These are phyloP conservation scores for Lecanosticta acicola DNA, from an alignment of 2,329 filamentous ascomycete genomes.

Conservation along the genomic window DNA sequence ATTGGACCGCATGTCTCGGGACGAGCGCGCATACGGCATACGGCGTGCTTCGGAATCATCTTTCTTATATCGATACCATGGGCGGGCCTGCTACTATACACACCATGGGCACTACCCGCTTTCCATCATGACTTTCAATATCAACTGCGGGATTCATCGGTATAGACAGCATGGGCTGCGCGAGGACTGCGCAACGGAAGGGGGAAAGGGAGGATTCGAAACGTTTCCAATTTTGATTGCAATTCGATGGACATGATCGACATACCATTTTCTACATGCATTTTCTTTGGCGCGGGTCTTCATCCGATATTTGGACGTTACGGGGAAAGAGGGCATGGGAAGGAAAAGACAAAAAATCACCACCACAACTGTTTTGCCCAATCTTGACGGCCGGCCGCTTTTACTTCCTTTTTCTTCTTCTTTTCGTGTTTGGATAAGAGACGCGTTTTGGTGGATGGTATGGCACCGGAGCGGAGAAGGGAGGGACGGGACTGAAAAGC, in stretches of 20 bases:
- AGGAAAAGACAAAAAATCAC: too few relatives aligned
- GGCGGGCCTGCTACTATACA: neutral
- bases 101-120: neutral
- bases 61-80: neutral
- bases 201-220: neutral
- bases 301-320: too few relatives aligned
- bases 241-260: neutral
- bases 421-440: too few relatives aligned
- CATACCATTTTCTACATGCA: neutral
- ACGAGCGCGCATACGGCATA: neutral
- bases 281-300: neutral
- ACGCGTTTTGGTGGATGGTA: too few relatives aligned
- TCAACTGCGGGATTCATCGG: neutral
- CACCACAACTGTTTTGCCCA: too few relatives aligned
- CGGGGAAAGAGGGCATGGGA: too few relatives aligned
- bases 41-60: neutral
- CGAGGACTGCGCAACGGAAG: neutral
- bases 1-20: neutral
- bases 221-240: neutral
- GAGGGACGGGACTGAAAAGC: too few relatives aligned
- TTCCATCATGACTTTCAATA: neutral
- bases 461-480: too few relatives aligned
- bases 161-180: neutral
- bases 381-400: too few relatives aligned
- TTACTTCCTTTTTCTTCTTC: too few relatives aligned